Percentiles rank a stretch among this genome's conserved stretches.
Conservation (phyloP, 2,329 filamentous ascomycete genomes). For the Macrophomina tecta region DNA sequence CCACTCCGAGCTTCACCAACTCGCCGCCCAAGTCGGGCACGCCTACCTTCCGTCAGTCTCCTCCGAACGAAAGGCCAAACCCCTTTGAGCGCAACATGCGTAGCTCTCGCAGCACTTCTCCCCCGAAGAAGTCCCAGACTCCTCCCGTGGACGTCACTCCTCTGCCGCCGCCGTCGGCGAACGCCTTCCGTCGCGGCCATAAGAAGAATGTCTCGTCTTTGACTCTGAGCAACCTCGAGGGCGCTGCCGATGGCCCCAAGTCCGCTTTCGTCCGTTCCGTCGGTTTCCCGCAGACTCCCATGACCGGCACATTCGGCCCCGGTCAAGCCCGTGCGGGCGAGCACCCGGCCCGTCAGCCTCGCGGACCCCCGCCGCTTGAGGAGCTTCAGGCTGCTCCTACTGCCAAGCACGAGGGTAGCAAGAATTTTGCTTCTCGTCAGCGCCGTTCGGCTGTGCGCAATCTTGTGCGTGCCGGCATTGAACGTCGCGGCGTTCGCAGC, state of each 20-base stretch:
- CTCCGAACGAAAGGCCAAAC: conserved; percentile 66
- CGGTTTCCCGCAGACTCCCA: conserved; percentile 78
- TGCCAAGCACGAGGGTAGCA: conserved; percentile 89
- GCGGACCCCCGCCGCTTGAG: conserved; percentile 88
- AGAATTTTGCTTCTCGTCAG: conserved; percentile 95
- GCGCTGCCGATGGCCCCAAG: conserved; percentile 69
- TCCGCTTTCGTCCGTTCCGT: conserved; percentile 62
- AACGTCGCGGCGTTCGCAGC: conserved; percentile 74
- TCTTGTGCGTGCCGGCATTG: conserved; percentile 85
- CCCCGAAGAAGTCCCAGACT: conserved; percentile 68
- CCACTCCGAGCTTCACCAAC: conserved; percentile 44
- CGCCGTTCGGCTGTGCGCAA: conserved; percentile 91
- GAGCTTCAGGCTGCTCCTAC: conserved; percentile 90
- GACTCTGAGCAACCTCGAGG: conserved; percentile 63
- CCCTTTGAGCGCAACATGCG: conserved; percentile 45
- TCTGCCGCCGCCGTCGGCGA: conserved; percentile 85
- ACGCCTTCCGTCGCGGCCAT: conserved; percentile 90
- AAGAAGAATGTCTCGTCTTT: conserved; percentile 82
- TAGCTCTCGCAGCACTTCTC: conserved; percentile 66
- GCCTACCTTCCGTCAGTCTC: conserved; percentile 77
- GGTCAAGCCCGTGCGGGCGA: conserved; percentile 93
- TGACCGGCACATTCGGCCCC: conserved; percentile 87
- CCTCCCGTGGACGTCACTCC: conserved; percentile 73
- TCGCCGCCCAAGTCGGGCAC: conserved; percentile 48
- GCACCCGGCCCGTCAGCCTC: conserved; percentile 90